These are phyloP conservation scores for Tolypocladium pustulatum DNA, from an alignment of 2,329 filamentous ascomycete genomes.

Conservation along the genomic window DNA sequence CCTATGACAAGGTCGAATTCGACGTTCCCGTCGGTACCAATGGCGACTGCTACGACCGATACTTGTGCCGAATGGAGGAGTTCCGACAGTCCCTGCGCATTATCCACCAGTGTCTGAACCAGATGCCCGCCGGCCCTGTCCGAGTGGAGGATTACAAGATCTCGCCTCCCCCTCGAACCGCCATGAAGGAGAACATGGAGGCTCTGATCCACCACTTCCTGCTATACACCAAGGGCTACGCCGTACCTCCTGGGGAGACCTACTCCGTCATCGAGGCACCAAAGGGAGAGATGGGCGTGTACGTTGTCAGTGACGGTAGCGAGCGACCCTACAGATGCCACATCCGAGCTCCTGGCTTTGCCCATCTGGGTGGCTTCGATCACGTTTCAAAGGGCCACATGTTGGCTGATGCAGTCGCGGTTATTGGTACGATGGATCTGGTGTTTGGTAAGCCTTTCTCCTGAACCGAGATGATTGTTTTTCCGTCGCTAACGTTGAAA, in stretches of 20 bases:
- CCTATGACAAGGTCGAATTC: slow-evolving; percentile 96
- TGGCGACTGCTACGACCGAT: slow-evolving; percentile 98
- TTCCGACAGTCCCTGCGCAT: slow-evolving; percentile 97
- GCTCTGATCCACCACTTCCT: slow-evolving; percentile 98
- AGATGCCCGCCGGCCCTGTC: slow-evolving; percentile 92
- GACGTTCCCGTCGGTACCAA: slow-evolving; percentile 94
- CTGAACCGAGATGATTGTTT: background rate
- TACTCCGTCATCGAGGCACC: slow-evolving; percentile 98
- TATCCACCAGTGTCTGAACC: slow-evolving; percentile 97
- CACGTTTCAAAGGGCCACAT: slow-evolving; percentile 87
- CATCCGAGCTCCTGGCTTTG: slow-evolving; percentile 93
- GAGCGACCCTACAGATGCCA: slow-evolving; percentile 97
- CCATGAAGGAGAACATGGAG: slow-evolving; percentile 99
- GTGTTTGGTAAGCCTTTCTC: slow-evolving; percentile 60
- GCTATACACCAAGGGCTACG: slow-evolving; percentile 96
- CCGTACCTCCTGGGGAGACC: slow-evolving; percentile 93
- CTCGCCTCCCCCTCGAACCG: slow-evolving; percentile 83
- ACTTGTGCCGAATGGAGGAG: slow-evolving; percentile 98
- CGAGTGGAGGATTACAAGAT: slow-evolving; percentile 99
- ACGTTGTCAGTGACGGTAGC: slow-evolving; percentile 87
- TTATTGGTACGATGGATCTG: slow-evolving; percentile 84
- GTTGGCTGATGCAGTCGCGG: slow-evolving; percentile 90
- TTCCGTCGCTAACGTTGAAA: slow-evolving; percentile 20
- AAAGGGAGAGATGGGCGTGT: slow-evolving; percentile 99
- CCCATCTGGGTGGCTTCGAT: slow-evolving; percentile 89